A percentile compares a stretch with the other conserved stretches of the same genome.
These are phyloP conservation scores for Paracamarosporium sp. DNA, from an alignment of 2,329 filamentous ascomycete species.

Conservation along the genomic window DNA sequence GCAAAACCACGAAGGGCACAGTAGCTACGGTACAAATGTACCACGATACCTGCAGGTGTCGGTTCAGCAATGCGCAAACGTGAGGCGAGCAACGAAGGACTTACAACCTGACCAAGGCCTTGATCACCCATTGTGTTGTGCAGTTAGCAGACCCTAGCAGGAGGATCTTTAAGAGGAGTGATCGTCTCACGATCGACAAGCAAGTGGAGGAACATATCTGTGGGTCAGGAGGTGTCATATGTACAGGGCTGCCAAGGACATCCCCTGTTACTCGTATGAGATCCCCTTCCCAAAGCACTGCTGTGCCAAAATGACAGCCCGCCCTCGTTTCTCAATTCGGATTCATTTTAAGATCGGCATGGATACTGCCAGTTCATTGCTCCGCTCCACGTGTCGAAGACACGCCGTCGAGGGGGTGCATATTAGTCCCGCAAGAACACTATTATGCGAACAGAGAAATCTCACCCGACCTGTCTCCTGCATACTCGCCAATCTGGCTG, in stretches of 20 bases:
- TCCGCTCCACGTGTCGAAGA: too few relatives aligned
- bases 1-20: slow-evolving; percentile 33
- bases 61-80: slow-evolving; percentile 9
- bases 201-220: neutral
- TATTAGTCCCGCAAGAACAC: neutral
- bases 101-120: slow-evolving; percentile 31
- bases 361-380: neutral
- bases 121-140: slow-evolving; percentile 13
- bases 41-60: slow-evolving; percentile 35
- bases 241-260: neutral
- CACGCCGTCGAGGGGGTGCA: too few relatives aligned
- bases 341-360: slow-evolving; percentile 10
- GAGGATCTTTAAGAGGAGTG: neutral
- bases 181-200: neutral
- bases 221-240: neutral
- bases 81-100: slow-evolving; percentile 24
- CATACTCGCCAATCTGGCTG: neutral
- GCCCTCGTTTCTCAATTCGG: neutral
- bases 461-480: neutral
- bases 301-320: neutral
- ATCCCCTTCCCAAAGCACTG: neutral
- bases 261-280: neutral
- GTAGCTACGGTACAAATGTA: slow-evolving; percentile 43
- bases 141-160: neutral
- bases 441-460: neutral